phyloP scores from a whole-genome alignment of 192 early-diverging fungal species.

The Umbelopsis sp. region DNA sequence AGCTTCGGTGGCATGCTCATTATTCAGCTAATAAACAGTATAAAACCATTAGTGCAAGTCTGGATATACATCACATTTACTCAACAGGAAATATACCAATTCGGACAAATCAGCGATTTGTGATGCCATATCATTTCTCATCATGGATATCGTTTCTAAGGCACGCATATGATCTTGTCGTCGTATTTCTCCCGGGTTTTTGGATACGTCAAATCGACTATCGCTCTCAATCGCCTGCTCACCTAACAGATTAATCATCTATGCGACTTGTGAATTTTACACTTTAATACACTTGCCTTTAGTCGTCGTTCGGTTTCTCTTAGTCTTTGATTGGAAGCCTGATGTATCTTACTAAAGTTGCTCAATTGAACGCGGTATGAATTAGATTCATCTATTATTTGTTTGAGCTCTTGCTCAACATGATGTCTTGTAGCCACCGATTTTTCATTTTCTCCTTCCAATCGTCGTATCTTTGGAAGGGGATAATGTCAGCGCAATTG shows the following conservation, averaged over 20 bases:
- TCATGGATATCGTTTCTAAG: background rate
- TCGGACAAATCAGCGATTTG: constrained; percentile 3
- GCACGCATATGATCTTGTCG: background rate
- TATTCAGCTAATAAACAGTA: background rate
- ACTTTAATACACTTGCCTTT: background rate
- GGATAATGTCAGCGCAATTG: background rate
- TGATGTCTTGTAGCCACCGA: constrained; percentile 7
- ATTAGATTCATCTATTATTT: constrained; percentile 13
- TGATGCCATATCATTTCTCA: background rate
- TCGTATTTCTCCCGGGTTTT: background rate
- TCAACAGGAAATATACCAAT: background rate
- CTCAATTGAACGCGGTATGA: constrained; percentile 10
- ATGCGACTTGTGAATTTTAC: background rate
- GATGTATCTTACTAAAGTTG: constrained; percentile 1
- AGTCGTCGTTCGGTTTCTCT: constrained; percentile 4
- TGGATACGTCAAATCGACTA: background rate
- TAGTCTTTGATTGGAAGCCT: constrained; percentile 7
- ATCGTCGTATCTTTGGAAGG: background rate
- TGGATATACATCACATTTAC: background rate
- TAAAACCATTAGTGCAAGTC: background rate
- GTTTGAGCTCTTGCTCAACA: background rate
- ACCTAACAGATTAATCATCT: too few relatives aligned
- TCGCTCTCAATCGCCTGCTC: background rate
- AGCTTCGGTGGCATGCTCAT: constrained; percentile 7
- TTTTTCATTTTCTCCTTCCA: constrained; percentile 14